Evolutionary conservation across 495 filamentous ascomycete genomes (phyloP).

Genomic region (Penicillium desertorum): DNA sequence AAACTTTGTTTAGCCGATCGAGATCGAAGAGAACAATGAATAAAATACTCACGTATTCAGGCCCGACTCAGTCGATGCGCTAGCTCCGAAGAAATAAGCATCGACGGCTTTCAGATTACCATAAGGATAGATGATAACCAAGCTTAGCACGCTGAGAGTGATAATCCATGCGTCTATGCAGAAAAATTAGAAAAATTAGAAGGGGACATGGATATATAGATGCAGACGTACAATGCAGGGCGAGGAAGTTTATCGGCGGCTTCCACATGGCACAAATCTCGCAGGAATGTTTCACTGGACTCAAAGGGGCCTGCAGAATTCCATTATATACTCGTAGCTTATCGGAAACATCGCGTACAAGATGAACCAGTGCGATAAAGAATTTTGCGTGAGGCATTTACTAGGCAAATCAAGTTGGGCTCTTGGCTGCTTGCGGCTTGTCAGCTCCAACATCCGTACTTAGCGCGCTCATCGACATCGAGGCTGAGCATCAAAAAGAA

Average conservation of each 20-base stretch:
- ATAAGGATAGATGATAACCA: constrained; percentile 41
- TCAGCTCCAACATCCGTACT: too few species aligned
- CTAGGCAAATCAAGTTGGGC: background rate
- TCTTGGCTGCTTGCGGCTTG: too few species aligned
- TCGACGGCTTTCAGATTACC: constrained; percentile 43
- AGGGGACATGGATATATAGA: background rate
- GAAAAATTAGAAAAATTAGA: background rate
- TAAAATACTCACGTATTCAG: constrained; percentile 39
- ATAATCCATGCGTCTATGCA: constrained; percentile 40
- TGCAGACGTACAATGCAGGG: constrained; percentile 53
- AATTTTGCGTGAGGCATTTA: constrained; percentile 1
- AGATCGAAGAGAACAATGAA: background rate
- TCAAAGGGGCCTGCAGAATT: background rate
- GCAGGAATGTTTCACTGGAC: background rate
- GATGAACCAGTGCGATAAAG: background rate
- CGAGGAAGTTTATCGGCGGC: constrained; percentile 62
- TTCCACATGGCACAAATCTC: constrained; percentile 27
- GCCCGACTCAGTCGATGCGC: constrained; percentile 43
- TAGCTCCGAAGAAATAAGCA: constrained; percentile 47
- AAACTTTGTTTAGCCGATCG: background rate
- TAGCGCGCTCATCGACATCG: too few species aligned
- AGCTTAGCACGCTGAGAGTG: constrained; percentile 31
- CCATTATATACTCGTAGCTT: background rate
- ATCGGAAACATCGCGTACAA: background rate
- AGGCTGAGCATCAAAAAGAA: too few species aligned